Conservation (phyloP, 345 rosid species). For the Carallia pectinifolia region DNA sequence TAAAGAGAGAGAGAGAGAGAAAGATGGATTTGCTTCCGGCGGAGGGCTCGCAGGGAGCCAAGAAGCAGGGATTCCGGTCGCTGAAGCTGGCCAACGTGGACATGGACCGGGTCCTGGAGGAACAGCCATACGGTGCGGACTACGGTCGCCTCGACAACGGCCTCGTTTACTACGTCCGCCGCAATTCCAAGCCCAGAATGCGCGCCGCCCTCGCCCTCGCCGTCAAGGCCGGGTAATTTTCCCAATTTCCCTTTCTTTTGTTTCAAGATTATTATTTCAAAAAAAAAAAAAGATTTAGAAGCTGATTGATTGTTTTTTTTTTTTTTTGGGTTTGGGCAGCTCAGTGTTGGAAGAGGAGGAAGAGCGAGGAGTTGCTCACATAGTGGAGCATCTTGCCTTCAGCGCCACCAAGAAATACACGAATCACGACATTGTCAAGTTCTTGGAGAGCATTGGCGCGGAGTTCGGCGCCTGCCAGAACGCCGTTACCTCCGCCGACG, state of each 20-base stretch:
- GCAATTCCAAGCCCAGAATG: slow-evolving; percentile 83
- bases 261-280: not conserved
- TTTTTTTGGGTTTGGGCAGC: slow-evolving; percentile 49
- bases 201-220: slow-evolving; percentile 91
- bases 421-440: slow-evolving; percentile 87
- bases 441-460: slow-evolving; percentile 90
- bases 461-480: slow-evolving; percentile 97
- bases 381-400: slow-evolving; percentile 92
- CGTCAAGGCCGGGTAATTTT: slow-evolving; percentile 68
- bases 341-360: slow-evolving; percentile 97
- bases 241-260: not conserved
- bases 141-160: slow-evolving; percentile 81
- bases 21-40: slow-evolving; percentile 66
- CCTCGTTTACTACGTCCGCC: slow-evolving; percentile 77
- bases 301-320: slow-evolving; percentile 29
- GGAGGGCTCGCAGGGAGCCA: slow-evolving; percentile 54
- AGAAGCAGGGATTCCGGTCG: slow-evolving; percentile 76
- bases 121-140: slow-evolving; percentile 69
- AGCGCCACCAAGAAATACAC: slow-evolving; percentile 80
- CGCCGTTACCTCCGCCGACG: slow-evolving; percentile 86
- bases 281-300: not conserved
- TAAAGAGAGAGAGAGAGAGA: not conserved
- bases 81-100: slow-evolving; percentile 69
- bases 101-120: slow-evolving; percentile 48
- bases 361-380: slow-evolving; percentile 95